Evolutionary conservation across 768 basidiomycete genomes (phyloP).

Genomic region (Suillus cothurnatus): DNA sequence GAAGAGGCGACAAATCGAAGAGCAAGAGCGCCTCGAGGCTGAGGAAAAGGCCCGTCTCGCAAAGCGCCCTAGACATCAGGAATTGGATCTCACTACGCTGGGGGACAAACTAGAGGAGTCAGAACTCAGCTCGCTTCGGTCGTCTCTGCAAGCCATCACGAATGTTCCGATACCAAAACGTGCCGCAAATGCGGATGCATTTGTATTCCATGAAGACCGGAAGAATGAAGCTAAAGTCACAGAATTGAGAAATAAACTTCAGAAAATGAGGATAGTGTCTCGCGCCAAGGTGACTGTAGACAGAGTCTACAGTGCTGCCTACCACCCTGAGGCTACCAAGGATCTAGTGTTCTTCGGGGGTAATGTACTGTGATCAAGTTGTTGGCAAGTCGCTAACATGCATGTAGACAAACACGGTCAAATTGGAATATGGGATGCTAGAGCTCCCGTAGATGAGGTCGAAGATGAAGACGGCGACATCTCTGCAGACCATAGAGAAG

Average conservation of each 20-base stretch:
- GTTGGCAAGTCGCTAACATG: background rate
- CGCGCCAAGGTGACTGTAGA: conserved; percentile 80
- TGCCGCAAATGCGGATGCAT: conserved; percentile 50
- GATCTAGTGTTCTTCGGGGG: conserved; percentile 90
- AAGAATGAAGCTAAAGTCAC: conserved; percentile 50
- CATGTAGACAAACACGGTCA: conserved; percentile 76
- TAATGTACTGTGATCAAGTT: conserved; percentile 25
- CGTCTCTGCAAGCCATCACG: conserved; percentile 44
- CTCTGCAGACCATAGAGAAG: conserved; percentile 45
- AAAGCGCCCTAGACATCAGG: conserved; percentile 68
- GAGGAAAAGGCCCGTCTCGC: conserved; percentile 66
- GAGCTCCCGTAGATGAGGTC: conserved; percentile 64
- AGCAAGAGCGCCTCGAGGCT: conserved; percentile 59
- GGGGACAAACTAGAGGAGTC: conserved; percentile 43
- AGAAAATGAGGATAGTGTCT: conserved; percentile 63
- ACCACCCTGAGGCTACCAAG: conserved; percentile 78
- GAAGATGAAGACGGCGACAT: conserved; percentile 65
- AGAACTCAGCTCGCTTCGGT: conserved; percentile 49
- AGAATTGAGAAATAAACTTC: conserved; percentile 56
- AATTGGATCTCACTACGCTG: conserved; percentile 61
- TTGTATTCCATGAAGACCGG: conserved; percentile 49
- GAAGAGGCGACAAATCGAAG: conserved; percentile 51
- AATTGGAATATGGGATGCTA: conserved; percentile 86
- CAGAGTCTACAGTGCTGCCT: conserved; percentile 75
- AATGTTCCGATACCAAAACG: conserved; percentile 40